These are phyloP conservation scores for Populus hybrid DNA, from an alignment of 441 rosid species.

Conservation along the genomic window DNA sequence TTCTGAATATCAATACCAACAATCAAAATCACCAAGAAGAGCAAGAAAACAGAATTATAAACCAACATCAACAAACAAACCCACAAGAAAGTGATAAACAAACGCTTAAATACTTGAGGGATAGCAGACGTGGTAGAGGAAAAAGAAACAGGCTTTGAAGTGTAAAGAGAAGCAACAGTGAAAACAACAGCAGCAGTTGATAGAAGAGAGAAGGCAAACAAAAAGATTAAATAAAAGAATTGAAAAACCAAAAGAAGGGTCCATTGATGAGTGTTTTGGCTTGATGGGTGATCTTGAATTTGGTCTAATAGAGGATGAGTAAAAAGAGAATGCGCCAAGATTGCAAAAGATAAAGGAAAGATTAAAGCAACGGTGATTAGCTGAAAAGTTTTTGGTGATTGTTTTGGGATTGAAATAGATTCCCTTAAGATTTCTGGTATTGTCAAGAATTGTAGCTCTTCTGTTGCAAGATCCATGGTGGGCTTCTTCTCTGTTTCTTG, in stretches of 20 bases:
- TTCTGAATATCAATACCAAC: conserved; percentile 51
- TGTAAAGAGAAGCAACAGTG: conserved; percentile 87
- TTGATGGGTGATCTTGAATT: conserved; percentile 45
- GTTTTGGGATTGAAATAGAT: conserved; percentile 70
- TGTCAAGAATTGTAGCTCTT: conserved; percentile 78
- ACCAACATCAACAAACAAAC: conserved; percentile 62
- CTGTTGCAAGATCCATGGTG: conserved; percentile 76
- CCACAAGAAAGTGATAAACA: conserved; percentile 75
- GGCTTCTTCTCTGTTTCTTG: not conserved
- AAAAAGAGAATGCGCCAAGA: conserved; percentile 86
- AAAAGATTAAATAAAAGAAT: conserved; percentile 80
- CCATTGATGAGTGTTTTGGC: conserved; percentile 65
- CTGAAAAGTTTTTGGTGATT: conserved; percentile 67
- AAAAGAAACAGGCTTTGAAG: conserved; percentile 79
- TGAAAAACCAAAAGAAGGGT: conserved; percentile 62
- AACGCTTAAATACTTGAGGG: conserved; percentile 73
- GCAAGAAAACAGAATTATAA: conserved; percentile 54
- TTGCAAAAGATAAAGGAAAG: conserved; percentile 88
- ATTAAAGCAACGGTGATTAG: conserved; percentile 73
- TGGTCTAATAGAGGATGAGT: conserved; percentile 61
- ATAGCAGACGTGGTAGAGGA: conserved; percentile 67
- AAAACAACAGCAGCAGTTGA: conserved; percentile 93
- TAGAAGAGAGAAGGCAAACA: conserved; percentile 90
- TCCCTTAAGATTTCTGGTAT: conserved; percentile 56
- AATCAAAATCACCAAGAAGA: conserved; percentile 44